Percentiles rank a stretch among this genome's conserved stretches.
phyloP scores from a whole-genome alignment of 1,139 yeast species.

The Torulaspora pretoriensis region DNA sequence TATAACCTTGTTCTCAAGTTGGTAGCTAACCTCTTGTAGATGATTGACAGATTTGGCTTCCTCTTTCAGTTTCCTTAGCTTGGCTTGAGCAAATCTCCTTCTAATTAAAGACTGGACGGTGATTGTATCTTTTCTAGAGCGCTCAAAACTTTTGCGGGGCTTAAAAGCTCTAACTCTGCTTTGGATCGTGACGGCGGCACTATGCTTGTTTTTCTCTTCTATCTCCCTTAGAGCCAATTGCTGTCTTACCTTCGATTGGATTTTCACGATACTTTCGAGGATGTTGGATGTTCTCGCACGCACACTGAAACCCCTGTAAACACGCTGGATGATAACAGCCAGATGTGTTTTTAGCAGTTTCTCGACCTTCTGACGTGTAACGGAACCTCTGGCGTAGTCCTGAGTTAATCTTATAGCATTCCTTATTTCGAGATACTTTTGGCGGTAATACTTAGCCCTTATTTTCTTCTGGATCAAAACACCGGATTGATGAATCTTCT shows the following conservation, averaged over 20 bases:
- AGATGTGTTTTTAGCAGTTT: conserved; percentile 58
- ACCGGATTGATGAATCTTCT: conserved; percentile 73
- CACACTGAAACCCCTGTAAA: conserved; percentile 60
- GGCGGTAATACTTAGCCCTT: conserved; percentile 62
- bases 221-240: conserved; percentile 51
- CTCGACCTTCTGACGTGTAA: conserved; percentile 56
- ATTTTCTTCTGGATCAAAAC: conserved; percentile 82
- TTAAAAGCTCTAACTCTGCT: conserved; percentile 36
- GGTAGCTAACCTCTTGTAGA: conserved; percentile 85
- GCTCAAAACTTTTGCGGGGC: conserved; percentile 29
- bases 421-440: conserved; percentile 53
- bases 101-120: conserved; percentile 75
- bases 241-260: conserved; percentile 73
- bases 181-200: conserved; percentile 71
- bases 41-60: conserved; percentile 92
- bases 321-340: conserved; percentile 69
- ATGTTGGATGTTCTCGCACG: conserved; percentile 45
- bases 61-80: conserved; percentile 58
- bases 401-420: conserved; percentile 57
- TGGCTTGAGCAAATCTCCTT: conserved; percentile 66
- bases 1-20: conserved; percentile 91
- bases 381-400: conserved; percentile 57
- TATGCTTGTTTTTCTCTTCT: conserved; percentile 47
- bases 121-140: conserved; percentile 49
- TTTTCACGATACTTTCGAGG: conserved; percentile 50